Conservation (phyloP, 2,329 filamentous ascomycete species). For the Trichoderma citrinoviride region DNA sequence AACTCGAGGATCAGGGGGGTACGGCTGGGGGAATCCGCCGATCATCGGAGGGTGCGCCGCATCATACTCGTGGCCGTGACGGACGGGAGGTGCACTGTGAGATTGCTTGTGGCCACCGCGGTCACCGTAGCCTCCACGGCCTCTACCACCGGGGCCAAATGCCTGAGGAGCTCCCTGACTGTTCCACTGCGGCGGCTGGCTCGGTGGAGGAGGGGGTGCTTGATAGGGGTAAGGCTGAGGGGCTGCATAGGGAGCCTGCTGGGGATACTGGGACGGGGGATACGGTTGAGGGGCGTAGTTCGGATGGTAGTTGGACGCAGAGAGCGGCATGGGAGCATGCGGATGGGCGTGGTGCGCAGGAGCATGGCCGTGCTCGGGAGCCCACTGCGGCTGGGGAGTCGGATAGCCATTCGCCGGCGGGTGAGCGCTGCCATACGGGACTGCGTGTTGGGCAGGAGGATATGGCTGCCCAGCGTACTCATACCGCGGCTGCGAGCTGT, state of each 20-base stretch:
- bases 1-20: slow-evolving; percentile 41
- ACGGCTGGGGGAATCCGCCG: slow-evolving; percentile 41
- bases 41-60: slow-evolving; percentile 34
- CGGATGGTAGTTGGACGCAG: slow-evolving; percentile 56
- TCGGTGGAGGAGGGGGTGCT: slow-evolving; percentile 36
- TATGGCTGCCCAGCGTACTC: slow-evolving; percentile 44
- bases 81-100: slow-evolving; percentile 32
- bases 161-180: slow-evolving; percentile 35
- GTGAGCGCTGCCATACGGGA: slow-evolving; percentile 36
- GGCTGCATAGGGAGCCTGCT: slow-evolving; percentile 45
- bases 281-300: slow-evolving; percentile 59
- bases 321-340: slow-evolving; percentile 48
- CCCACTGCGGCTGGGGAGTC: slow-evolving; percentile 43
- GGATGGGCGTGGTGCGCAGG: slow-evolving; percentile 42
- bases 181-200: slow-evolving; percentile 37
- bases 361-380: slow-evolving; percentile 38
- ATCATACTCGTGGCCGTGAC: slow-evolving; percentile 38
- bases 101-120: slow-evolving; percentile 40
- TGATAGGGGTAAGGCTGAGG: slow-evolving; percentile 41
- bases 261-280: slow-evolving; percentile 41
- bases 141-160: slow-evolving; percentile 37
- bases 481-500: slow-evolving; percentile 42
- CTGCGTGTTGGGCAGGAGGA: slow-evolving; percentile 32
- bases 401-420: slow-evolving; percentile 39
- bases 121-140: slow-evolving; percentile 43